Percentiles rank a stretch among this genome's conserved stretches.
Evolutionary conservation across 371 early-diverging fungal species (phyloP).

Genomic region (Actinomortierella wolfii): DNA sequence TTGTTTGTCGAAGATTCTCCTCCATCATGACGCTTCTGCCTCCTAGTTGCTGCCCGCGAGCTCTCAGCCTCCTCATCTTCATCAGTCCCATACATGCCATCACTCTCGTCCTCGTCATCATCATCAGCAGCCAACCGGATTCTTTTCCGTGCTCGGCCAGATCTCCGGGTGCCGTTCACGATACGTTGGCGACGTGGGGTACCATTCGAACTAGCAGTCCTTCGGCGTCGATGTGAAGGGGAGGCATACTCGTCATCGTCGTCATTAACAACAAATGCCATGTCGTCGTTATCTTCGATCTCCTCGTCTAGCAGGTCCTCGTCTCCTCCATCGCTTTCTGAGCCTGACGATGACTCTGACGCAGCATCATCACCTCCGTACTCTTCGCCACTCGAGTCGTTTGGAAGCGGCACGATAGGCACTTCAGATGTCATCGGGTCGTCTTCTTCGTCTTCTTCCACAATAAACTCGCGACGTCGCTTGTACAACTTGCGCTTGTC

Average conservation of each 20-base stretch:
- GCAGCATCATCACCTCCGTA: constrained; percentile 48
- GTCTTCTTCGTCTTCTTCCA: constrained; percentile 60
- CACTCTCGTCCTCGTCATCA: constrained; percentile 16
- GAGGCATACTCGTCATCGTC: constrained; percentile 42
- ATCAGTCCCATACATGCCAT: background rate
- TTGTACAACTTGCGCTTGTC: constrained; percentile 54
- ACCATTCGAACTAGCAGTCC: constrained; percentile 22
- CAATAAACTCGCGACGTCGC: constrained; percentile 42
- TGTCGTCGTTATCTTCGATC: constrained; percentile 47
- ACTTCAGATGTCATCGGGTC: constrained; percentile 51
- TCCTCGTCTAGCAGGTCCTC: constrained; percentile 51
- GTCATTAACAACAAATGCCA: constrained; percentile 45
- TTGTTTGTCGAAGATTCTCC: constrained; percentile 43
- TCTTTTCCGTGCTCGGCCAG: constrained; percentile 19
- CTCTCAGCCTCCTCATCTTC: constrained; percentile 27
- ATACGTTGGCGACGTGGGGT: constrained; percentile 21
- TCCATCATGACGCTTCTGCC: constrained; percentile 9
- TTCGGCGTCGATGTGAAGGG: constrained; percentile 15
- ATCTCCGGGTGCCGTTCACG: constrained; percentile 8
- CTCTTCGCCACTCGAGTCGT: constrained; percentile 68
- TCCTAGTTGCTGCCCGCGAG: constrained; percentile 28
- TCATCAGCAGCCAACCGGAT: constrained; percentile 20
- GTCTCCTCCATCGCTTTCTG: constrained; percentile 58
- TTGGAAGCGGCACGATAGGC: constrained; percentile 56
- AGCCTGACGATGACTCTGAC: constrained; percentile 46